Percentiles rank a stretch among this genome's conserved stretches.
Evolutionary conservation across 345 rosid genomes (phyloP).

Genomic region (Pistacia integerrima): DNA sequence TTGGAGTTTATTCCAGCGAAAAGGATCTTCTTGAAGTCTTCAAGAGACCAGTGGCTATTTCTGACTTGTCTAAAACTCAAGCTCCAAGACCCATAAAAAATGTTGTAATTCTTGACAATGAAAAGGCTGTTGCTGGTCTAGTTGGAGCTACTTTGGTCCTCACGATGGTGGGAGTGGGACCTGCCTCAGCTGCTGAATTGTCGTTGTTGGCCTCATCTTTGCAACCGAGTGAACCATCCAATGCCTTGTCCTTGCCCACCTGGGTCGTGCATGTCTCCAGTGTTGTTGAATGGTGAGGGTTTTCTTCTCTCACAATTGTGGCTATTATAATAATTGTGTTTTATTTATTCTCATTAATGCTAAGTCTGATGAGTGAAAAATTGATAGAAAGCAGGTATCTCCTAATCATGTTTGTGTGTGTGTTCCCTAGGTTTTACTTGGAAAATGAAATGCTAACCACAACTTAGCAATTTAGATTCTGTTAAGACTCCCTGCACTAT

Average conservation of each 20-base stretch:
- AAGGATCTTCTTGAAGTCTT: constrained; percentile 86
- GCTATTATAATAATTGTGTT: not conserved
- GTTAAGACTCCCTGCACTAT: too few species aligned
- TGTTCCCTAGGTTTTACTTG: not conserved
- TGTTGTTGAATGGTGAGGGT: constrained; percentile 69
- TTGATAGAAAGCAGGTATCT: not conserved
- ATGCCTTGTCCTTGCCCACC: constrained; percentile 88
- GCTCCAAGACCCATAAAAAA: constrained; percentile 4
- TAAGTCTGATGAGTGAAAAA: not conserved
- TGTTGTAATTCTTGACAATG: constrained; percentile 23
- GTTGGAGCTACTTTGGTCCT: constrained; percentile 61
- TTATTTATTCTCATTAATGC: not conserved
- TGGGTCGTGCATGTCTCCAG: constrained; percentile 95
- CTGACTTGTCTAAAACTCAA: constrained; percentile 15
- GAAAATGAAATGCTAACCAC: not conserved
- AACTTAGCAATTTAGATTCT: not conserved
- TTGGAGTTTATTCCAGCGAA: constrained; percentile 86
- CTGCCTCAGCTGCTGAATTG: constrained; percentile 54
- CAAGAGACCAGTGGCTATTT: constrained; percentile 71
- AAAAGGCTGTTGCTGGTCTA: constrained; percentile 37
- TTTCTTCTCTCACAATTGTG: not conserved
- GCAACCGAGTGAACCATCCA: constrained; percentile 73
- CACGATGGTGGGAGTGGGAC: constrained; percentile 38
- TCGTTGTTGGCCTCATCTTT: constrained; percentile 41
- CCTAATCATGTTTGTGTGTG: not conserved